These are phyloP conservation scores for Dothistroma pini DNA, from an alignment of 2,329 filamentous ascomycete genomes.

Conservation along the genomic window DNA sequence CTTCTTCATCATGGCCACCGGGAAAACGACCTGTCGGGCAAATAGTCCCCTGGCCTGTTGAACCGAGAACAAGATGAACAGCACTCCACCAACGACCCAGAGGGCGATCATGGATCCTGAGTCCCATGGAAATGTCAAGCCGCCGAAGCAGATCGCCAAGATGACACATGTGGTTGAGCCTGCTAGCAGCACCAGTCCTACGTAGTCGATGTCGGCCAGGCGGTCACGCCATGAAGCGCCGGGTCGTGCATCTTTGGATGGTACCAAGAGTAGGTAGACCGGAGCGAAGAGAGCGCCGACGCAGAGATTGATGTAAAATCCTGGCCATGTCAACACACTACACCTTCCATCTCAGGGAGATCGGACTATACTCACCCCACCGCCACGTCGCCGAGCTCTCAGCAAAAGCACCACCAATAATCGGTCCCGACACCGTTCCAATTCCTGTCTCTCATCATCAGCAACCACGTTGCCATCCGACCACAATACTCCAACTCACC, in stretches of 20 bases:
- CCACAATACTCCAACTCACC: not conserved
- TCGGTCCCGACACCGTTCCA: slow-evolving; percentile 30
- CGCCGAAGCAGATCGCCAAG: slow-evolving; percentile 53
- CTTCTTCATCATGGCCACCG: slow-evolving; percentile 45
- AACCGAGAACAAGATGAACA: slow-evolving; percentile 43
- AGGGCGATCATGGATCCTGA: slow-evolving; percentile 44
- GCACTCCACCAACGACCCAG: slow-evolving; percentile 47
- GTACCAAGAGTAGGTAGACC: slow-evolving; percentile 44
- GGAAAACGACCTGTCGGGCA: slow-evolving; percentile 32
- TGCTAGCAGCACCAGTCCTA: slow-evolving; percentile 45
- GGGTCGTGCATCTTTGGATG: slow-evolving; percentile 24
- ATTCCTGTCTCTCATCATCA: slow-evolving; percentile 11
- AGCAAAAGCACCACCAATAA: slow-evolving; percentile 34
- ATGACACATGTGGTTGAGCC: slow-evolving; percentile 43
- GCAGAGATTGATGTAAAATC: slow-evolving; percentile 45
- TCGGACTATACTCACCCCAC: slow-evolving; percentile 24
- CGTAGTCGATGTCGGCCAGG: slow-evolving; percentile 41
- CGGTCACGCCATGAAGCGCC: not conserved
- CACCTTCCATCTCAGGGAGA: too few species aligned
- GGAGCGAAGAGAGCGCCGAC: slow-evolving; percentile 39
- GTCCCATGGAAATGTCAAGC: slow-evolving; percentile 48
- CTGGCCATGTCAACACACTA: too few species aligned
- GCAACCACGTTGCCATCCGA: too few species aligned
- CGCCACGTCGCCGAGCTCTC: slow-evolving; percentile 26
- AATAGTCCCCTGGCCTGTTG: slow-evolving; percentile 40